phyloP scores from a whole-genome alignment of 2,329 filamentous ascomycete species.

The Biscogniauxia mediterranea region DNA sequence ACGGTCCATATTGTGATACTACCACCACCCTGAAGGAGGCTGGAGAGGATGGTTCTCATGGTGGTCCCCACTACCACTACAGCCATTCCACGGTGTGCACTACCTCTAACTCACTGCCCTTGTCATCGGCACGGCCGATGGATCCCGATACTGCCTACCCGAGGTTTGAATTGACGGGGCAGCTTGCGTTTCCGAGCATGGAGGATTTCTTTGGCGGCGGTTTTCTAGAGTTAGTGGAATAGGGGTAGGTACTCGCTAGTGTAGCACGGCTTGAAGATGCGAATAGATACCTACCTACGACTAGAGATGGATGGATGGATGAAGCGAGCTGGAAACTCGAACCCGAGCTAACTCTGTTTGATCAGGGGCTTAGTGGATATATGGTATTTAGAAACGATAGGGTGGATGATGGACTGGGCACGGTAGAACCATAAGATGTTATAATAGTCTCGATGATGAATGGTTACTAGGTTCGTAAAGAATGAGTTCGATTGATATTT shows the following conservation, averaged over 20 bases:
- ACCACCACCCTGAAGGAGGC: background rate
- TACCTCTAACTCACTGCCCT: background rate
- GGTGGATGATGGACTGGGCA: too few relatives aligned
- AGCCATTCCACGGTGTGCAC: background rate
- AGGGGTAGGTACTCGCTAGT: slow-evolving; percentile 1
- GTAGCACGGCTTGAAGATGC: background rate
- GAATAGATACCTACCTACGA: too few relatives aligned
- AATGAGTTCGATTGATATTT: too few relatives aligned
- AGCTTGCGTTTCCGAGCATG: slow-evolving; percentile 32
- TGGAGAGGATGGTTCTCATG: slow-evolving; percentile 1
- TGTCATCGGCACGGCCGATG: background rate
- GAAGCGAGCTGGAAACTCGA: too few relatives aligned
- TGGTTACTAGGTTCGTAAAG: too few relatives aligned
- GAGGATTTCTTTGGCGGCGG: slow-evolving; percentile 35
- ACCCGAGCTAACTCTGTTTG: too few relatives aligned
- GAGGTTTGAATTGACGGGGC: slow-evolving; percentile 22
- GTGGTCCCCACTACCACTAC: background rate
- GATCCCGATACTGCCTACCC: slow-evolving; percentile 15
- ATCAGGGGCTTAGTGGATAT: too few relatives aligned
- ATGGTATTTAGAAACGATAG: too few relatives aligned
- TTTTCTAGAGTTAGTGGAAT: slow-evolving; percentile 31
- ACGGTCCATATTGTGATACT: background rate
- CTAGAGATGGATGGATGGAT: too few relatives aligned
- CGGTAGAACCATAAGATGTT: too few relatives aligned
- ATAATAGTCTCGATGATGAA: too few relatives aligned